Evolutionary conservation across 306 rosid species (phyloP), one percentile per base, ranked within the genome.

Genomic region (Canavalia ensiformis): DNA sequence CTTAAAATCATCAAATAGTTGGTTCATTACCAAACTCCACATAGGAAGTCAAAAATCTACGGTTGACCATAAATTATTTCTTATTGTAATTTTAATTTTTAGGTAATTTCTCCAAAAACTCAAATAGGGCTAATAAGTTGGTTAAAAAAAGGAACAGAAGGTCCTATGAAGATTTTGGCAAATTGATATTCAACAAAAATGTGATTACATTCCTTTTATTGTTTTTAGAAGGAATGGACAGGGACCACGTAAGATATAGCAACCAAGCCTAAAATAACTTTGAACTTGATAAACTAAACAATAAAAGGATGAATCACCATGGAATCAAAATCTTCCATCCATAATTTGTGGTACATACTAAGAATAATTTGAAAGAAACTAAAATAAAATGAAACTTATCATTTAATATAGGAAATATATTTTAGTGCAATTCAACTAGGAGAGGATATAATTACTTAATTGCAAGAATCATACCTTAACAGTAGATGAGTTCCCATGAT

Each of bases 381-480:
- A 68, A 51, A 78, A 67, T 10, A 51, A 49, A 57, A 50, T 7
- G 79, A 55, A 65, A 7, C 18, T 18, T 30, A 30, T 57, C 7
- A 8, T 34, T 68, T 54, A 56, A 76, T 29, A 68, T 46, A 46
- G 25, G 4, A 59, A 18, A 12, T 11, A 33, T 65, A 8, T 37
- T 72, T 45, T 47, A 8, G 35, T 33, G 29, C 8, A 47, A 69
- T 28, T 13, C 18, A 56, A 56, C 50, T 10, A 69, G 3, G 10
- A 72, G 55, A 68, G 35, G 65, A 65, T 54, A 12, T 10, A 71
- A 83, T 56, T 42, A 34, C 54, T 58, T 28, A 5, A 10, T 28
- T 58, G 63, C 18, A 49, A 59, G 71, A 76, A 62, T 57, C 66
- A 75, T 68, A 92, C 97, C 93, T 83, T 67, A 29, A 52, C 86